Evolutionary conservation across 352 stramenopile genomes (phyloP).

Genomic region (Blastocystis hominis): DNA sequence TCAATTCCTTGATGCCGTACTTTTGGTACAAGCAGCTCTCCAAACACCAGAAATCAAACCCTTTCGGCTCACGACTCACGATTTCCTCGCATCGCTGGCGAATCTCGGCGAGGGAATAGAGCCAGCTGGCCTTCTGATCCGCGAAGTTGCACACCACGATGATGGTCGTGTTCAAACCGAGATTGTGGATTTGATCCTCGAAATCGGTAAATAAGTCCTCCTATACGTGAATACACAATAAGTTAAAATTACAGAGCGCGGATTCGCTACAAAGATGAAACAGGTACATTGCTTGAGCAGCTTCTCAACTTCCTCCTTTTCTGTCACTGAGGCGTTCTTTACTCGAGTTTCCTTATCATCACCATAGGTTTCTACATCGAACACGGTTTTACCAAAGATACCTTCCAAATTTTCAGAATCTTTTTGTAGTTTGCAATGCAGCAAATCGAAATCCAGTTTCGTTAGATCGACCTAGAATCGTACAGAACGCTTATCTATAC

Average conservation of each 20-base stretch:
- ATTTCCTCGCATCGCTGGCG: neutral
- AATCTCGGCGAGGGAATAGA: neutral
- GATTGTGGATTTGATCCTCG: neutral
- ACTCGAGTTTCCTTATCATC: neutral
- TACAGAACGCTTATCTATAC: neutral
- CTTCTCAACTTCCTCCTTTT: neutral
- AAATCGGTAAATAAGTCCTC: neutral
- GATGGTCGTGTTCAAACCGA: neutral
- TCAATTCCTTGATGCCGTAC: constrained; percentile 2
- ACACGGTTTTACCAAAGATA: too few species aligned
- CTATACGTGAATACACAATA: neutral
- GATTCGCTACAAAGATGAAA: constrained; percentile 28
- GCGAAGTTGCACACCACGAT: neutral
- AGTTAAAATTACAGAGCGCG: neutral
- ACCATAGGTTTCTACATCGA: neutral
- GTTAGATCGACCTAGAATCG: neutral
- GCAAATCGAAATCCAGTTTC: neutral
- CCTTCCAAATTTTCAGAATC: neutral
- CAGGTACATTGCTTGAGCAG: neutral
- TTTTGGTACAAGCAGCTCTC: neutral
- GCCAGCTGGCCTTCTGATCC: neutral
- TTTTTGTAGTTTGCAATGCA: neutral
- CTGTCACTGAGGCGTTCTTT: neutral
- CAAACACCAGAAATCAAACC: constrained; percentile 13
- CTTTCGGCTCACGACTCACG: neutral